These are phyloP conservation scores for Leccinum fuscescens DNA, from an alignment of 1,284 basidiomycete genomes.

Conservation along the genomic window DNA sequence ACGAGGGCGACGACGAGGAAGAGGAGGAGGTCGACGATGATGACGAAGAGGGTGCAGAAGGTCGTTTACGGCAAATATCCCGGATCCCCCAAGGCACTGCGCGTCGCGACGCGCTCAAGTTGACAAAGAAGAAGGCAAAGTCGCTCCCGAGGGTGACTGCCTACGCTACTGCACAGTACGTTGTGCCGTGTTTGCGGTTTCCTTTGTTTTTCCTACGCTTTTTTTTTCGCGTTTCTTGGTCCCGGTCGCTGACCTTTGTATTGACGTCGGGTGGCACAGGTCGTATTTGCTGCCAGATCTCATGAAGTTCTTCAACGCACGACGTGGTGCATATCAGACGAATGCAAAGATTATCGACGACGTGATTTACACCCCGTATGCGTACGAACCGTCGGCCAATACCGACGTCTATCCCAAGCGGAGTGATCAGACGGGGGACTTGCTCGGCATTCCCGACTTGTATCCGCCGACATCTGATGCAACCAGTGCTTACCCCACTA, in stretches of 20 bases:
- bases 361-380: constrained; percentile 82
- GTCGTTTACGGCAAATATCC: constrained; percentile 82
- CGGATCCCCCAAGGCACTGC: constrained; percentile 94
- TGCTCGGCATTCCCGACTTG: constrained; percentile 72
- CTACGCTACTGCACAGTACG: constrained; percentile 89
- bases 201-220: neutral
- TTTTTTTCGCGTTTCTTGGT: neutral
- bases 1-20: constrained; percentile 72
- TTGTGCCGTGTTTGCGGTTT: neutral
- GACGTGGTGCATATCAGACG: constrained; percentile 79
- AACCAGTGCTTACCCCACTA: constrained; percentile 34
- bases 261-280: constrained; percentile 38
- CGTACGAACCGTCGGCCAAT: constrained; percentile 50
- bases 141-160: constrained; percentile 93
- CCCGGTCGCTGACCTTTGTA: neutral
- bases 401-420: constrained; percentile 28
- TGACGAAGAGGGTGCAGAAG: constrained; percentile 66
- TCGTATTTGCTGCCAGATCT: constrained; percentile 88
- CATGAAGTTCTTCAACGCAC: constrained; percentile 84
- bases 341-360: constrained; percentile 81
- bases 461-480: constrained; percentile 33
- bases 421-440: constrained; percentile 50
- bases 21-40: constrained; percentile 68
- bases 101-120: constrained; percentile 80
- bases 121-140: constrained; percentile 94